Percentiles rank a stretch among this genome's conserved stretches.
Conservation (phyloP, 169 alveolate species). For the Babesia divergens region DNA sequence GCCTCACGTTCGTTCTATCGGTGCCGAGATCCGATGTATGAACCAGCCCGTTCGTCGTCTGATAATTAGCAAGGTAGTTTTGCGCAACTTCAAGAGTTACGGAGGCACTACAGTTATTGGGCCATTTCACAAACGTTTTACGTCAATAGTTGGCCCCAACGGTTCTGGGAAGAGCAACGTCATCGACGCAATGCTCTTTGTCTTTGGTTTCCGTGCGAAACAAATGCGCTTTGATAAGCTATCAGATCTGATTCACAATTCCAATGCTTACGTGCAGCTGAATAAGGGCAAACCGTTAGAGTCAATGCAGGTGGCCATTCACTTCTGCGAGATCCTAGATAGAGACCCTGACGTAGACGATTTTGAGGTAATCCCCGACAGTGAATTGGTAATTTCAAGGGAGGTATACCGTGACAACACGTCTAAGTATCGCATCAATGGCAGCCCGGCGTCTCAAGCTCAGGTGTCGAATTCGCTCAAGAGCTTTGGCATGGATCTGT, state of each 20-base stretch:
- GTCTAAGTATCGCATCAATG: conserved; percentile 81
- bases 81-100: conserved; percentile 94
- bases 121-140: conserved; percentile 90
- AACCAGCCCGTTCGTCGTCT: conserved; percentile 71
- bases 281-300: conserved; percentile 62
- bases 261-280: conserved; percentile 80
- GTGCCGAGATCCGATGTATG: conserved; percentile 49
- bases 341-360: conserved; percentile 58
- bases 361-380: conserved; percentile 54
- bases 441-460: conserved; percentile 82
- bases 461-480: conserved; percentile 86
- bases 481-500: conserved; percentile 91
- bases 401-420: conserved; percentile 74
- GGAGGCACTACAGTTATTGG: conserved; percentile 90
- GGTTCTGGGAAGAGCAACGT: conserved; percentile 99
- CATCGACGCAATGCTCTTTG: conserved; percentile 98
- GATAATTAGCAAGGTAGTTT: conserved; percentile 85
- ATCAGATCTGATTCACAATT: conserved; percentile 91
- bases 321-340: conserved; percentile 86
- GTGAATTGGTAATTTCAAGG: conserved; percentile 68
- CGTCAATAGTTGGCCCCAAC: conserved; percentile 95
- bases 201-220: conserved; percentile 95
- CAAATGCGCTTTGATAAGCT: conserved; percentile 94
- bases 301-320: conserved; percentile 88
- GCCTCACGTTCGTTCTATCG: conserved; percentile 52